Base-by-base conservation (phyloP, 1,139 yeast species). In the Protomyces inundatus region DNA sequence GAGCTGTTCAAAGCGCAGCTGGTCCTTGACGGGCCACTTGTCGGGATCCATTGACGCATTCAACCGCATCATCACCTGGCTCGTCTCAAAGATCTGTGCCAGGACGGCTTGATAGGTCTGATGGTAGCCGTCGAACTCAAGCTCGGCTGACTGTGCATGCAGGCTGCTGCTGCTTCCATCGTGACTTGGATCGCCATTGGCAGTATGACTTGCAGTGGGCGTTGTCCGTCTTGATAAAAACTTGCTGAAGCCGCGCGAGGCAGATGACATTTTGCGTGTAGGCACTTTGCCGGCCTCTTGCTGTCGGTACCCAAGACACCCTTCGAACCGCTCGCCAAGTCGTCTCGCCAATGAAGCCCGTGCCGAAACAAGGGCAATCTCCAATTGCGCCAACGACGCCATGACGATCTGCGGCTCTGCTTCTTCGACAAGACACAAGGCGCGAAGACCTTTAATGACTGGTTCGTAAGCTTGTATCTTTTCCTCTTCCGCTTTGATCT, bases 401-500 rank as follows among this genome's bases (percentile, higher is more conserved):
- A 64, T 48, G 14, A 64, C 36, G 1, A 55, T 45, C 10, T 33
- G 32, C 6, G 35, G 36, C 32, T 54, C 65, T 16, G 54, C 65
- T 36, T 61, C 37, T 4, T 54, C 61, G 6, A 64, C 53, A 3
- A 55, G 39, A 12, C 61, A 54, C 12, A 64, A 40, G 10, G 54
- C 45, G 14, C 59, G 54, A 12, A 64, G 37, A 16, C 48, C 53
- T 6, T 50, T 42, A 50, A 61, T 53, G 7, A 64, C 23, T n/a
- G 55, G 16, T 14, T 54, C 55, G n/a, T 52, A 61, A 12, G 60
- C 66, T 14, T 48, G 60, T 5, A 64, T 48, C 39, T 64, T 64
- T 45, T 64, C 66, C 36, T 64, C 66, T 30, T 58, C 66, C 9
- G 61, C 66, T 39, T 48, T 64, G 35, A 64, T 37, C 39, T 64